Evolutionary conservation across 768 basidiomycete species (phyloP).

Genomic region (Amanita brunnescens): DNA sequence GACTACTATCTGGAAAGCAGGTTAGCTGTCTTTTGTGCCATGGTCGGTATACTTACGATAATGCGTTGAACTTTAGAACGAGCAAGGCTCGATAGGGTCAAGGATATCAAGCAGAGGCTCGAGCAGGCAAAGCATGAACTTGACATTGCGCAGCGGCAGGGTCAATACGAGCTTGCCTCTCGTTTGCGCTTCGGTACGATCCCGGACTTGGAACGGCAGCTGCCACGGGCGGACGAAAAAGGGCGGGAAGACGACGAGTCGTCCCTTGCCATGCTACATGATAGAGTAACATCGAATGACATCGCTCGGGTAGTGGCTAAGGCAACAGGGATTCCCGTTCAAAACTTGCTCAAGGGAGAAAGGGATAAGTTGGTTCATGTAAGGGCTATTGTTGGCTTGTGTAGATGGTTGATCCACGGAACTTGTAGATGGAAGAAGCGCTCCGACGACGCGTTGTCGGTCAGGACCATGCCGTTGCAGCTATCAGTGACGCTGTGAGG

Average conservation of each 20-base stretch:
- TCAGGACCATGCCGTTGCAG: slow-evolving; percentile 80
- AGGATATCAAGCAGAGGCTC: slow-evolving; percentile 63
- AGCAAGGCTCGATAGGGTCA: slow-evolving; percentile 55
- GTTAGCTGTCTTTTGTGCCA: slow-evolving; percentile 23
- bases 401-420: not conserved
- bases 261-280: slow-evolving; percentile 65
- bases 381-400: slow-evolving; percentile 15
- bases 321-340: slow-evolving; percentile 85
- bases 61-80: slow-evolving; percentile 37
- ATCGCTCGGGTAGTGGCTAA: slow-evolving; percentile 85
- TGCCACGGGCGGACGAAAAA: slow-evolving; percentile 49
- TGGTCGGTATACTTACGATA: not conserved
- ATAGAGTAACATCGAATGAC: slow-evolving; percentile 82
- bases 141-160: slow-evolving; percentile 83
- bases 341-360: slow-evolving; percentile 83
- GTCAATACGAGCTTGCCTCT: slow-evolving; percentile 78
- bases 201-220: slow-evolving; percentile 65
- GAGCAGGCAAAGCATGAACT: slow-evolving; percentile 81
- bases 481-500: slow-evolving; percentile 85
- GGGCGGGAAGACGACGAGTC: slow-evolving; percentile 31
- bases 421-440: slow-evolving; percentile 73
- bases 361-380: slow-evolving; percentile 85
- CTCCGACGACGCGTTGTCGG: slow-evolving; percentile 75
- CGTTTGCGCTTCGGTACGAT: slow-evolving; percentile 80
- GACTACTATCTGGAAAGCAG: slow-evolving; percentile 65